Evolutionary conservation across 108 stramenopile genomes (phyloP).

Genomic region (Skeletonema costatum): DNA sequence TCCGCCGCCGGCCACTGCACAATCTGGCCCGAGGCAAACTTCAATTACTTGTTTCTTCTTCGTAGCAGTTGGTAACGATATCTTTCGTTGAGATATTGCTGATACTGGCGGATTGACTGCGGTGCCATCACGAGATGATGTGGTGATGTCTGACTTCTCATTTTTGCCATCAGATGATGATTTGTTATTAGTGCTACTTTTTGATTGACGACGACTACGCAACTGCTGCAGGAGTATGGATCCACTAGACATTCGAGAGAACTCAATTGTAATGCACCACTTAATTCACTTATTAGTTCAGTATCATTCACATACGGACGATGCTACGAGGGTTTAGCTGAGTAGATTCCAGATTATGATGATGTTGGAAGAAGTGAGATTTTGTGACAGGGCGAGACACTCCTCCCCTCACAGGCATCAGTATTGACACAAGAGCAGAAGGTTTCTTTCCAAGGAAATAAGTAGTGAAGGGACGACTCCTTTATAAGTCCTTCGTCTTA

Average conservation of each 20-base stretch:
- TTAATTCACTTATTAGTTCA: not conserved
- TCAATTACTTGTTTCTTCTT: slow-evolving; percentile 14
- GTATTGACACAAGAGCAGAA: too few species aligned
- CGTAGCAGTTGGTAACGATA: not conserved
- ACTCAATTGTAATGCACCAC: too few species aligned
- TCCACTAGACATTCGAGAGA: not conserved
- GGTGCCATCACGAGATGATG: not conserved
- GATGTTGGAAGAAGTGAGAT: too few species aligned
- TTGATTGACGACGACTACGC: not conserved
- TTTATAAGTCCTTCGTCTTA: too few species aligned
- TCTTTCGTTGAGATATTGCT: not conserved
- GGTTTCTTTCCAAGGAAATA: too few species aligned
- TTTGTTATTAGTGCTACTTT: not conserved
- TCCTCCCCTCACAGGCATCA: too few species aligned
- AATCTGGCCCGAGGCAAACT: slow-evolving; percentile 48
- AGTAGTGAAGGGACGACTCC: too few species aligned
- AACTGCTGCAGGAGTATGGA: not conserved
- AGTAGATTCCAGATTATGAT: too few species aligned
- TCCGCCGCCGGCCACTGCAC: slow-evolving; percentile 33
- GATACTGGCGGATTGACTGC: not conserved
- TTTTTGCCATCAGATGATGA: not conserved
- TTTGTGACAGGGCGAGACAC: too few species aligned
- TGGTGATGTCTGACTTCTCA: not conserved
- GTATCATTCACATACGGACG: too few species aligned
- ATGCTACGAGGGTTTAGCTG: too few species aligned